Base-by-base conservation (phyloP, 108 stramenopile genomes). In the Cyclostephanos invisitatus region DNA sequence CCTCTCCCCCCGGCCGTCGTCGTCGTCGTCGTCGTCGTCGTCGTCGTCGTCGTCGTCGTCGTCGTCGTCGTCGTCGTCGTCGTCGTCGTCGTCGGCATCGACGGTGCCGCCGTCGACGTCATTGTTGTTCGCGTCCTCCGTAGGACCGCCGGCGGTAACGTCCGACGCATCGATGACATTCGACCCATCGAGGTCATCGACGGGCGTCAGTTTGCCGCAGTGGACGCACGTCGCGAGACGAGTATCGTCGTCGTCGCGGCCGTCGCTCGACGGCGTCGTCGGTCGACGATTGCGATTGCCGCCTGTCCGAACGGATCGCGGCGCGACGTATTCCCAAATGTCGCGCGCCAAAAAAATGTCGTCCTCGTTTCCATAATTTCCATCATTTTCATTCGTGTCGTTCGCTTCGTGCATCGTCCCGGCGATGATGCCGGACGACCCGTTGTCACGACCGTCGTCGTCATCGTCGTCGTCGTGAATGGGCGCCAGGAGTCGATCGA, bases 321-420 rank as follows among this genome's bases (percentile, higher is more conserved):
- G 76, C 8, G 76, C 76, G 24, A 77, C 47, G 38, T 69, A 47
- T 22, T 57, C 51, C 76, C 76, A 77, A 50, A 77, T 42, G 56
- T 68, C 63, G 42, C 53, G 47, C 53, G 47, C 68, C 20, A 14
- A 58, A 27, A 22, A 1, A 28, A 7, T n/a, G 58, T 29, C 56
- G 57, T 60, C 14, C 28, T 24, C 12, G 57, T 24, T 40, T 29
- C 24, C 14, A 21, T 62, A 18, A 0, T 15, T 55, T 53, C 54
- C 67, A 18, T 35, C 29, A 0, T 9, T 40, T 55, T 55, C 21
- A 22, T 47, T 22, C 38, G 25, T 25, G 35, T 35, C 35, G 58
- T 59, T 36, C 7, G 7, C 40, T 8, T 3, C 11, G 7, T 1
- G 1, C 1, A 11, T 40, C 40, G 40, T 40, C 40, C 7, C 1